These are phyloP conservation scores for Penicillium sp. DNA, from an alignment of 2,329 filamentous ascomycete species.

Conservation along the genomic window DNA sequence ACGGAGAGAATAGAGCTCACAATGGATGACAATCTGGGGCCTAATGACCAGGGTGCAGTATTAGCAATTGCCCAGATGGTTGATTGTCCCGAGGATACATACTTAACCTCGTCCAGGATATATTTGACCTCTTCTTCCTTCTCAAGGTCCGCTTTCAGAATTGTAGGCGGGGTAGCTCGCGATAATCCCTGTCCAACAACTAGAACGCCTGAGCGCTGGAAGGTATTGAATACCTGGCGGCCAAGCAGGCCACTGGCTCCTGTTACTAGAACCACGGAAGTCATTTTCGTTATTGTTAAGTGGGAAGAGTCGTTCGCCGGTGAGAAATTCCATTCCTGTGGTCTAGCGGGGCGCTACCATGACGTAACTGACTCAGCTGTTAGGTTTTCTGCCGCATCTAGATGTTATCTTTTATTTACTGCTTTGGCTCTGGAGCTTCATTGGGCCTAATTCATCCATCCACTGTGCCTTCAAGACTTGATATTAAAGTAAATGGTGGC, in stretches of 20 bases:
- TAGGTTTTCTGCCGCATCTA: not conserved
- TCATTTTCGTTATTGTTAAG: conserved; percentile 25
- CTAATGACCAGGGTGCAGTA: conserved; percentile 41
- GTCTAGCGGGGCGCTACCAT: conserved; percentile 16
- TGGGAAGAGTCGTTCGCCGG: not conserved
- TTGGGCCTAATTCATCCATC: not conserved
- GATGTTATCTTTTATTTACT: not conserved
- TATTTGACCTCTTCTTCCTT: conserved; percentile 47
- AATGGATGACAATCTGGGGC: conserved; percentile 78
- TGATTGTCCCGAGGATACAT: conserved; percentile 19
- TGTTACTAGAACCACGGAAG: conserved; percentile 69
- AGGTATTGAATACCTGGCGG: conserved; percentile 71
- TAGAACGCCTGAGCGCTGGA: conserved; percentile 67
- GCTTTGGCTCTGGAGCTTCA: not conserved
- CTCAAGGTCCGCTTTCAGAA: conserved; percentile 60
- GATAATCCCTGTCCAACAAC: conserved; percentile 73
- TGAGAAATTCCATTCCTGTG: conserved; percentile 2
- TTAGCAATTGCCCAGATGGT: not conserved
- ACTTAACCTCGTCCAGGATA: conserved; percentile 55
- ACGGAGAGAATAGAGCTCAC: conserved; percentile 48
- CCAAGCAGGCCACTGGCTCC: conserved; percentile 84
- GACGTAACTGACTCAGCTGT: conserved; percentile 24
- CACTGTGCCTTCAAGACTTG: no score
- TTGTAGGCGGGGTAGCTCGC: conserved; percentile 67
- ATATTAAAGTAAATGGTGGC: not conserved